Percentiles rank a stretch among this genome's conserved stretches.
Evolutionary conservation across 345 rosid species (phyloP).

Genomic region (Pistacia atlantica): DNA sequence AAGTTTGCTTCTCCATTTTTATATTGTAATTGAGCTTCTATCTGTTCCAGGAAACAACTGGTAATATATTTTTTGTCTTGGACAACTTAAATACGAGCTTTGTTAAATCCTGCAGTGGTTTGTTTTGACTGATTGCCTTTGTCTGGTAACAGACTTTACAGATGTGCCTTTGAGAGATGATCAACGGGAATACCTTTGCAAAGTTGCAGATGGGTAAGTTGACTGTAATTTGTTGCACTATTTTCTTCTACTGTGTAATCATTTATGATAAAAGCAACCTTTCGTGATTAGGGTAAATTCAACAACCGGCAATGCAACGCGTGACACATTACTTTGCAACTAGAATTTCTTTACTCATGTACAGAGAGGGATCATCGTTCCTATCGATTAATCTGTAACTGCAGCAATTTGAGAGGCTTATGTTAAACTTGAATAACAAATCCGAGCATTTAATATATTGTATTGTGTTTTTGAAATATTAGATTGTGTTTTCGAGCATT

Average conservation of each 20-base stretch:
- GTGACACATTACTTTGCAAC: constrained; percentile 80
- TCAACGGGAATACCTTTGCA: constrained; percentile 61
- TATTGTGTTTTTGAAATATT: no score
- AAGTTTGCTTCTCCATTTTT: neutral
- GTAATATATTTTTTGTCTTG: neutral
- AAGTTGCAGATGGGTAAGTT: constrained; percentile 77
- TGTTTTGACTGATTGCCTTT: constrained; percentile 16
- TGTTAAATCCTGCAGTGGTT: neutral
- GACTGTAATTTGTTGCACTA: neutral
- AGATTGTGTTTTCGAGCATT: no score
- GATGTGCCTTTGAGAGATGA: constrained; percentile 93
- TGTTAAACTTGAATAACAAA: constrained; percentile 1
- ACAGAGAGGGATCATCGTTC: neutral
- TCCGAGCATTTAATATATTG: neutral
- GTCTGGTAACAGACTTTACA: constrained; percentile 68
- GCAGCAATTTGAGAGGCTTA: neutral
- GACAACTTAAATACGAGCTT: neutral
- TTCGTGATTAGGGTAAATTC: constrained; percentile 58
- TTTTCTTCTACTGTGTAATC: neutral
- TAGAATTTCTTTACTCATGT: constrained; percentile 32
- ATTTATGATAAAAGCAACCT: neutral
- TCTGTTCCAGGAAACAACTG: neutral
- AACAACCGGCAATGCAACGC: constrained; percentile 77
- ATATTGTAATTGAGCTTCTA: neutral
- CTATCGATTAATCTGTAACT: neutral